Base-by-base conservation (phyloP, 257 asterid genomes). In the Penstemon barbatus region DNA sequence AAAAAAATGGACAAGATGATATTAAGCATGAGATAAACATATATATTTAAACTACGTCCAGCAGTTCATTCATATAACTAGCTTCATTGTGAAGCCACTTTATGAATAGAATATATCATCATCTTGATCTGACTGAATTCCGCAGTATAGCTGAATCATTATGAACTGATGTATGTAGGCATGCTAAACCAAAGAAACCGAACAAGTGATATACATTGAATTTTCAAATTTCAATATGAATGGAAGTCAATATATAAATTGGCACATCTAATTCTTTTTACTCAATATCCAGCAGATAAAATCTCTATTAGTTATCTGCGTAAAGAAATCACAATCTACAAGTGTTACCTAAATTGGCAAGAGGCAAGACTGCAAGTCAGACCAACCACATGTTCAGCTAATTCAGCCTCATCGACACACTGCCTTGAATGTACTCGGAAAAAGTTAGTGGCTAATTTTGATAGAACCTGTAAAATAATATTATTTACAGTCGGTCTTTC, bases 361-460 rank as follows among this genome's bases (percentile, higher is more conserved):
- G 92, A 80, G 49, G 99, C 99, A 58, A 90, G 94, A 80, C 95
- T 90, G 83, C 83, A 79, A 55, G 96, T 93, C 76, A 93, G 78
- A 73, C 97, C 95, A 77, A 81, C 89, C 64, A 90, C 91, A 76
- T 93, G 99, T 69, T 90, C 99, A 71, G 97, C 97, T 82, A 93
- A 75, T 81, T 93, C 99, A 66, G 96, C 86, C 79, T 93, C 99
- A 82, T 93, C 99, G 44, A 79, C 77, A 53, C 97, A 93, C 60
- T 78, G 94, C 80, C 99, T 84, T 25, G 95, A 84, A 74, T 84
- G 97, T 56, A 93, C 96, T 79, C 76, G 79, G 70, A 61, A 65
- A 77, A 78, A 88, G 70, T 82, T 88, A 81, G 95, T 87, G 71
- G 89, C 78, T 63, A 93, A 81, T 57, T 84, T 84, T 65, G 96